phyloP scores from a whole-genome alignment of 805 yeast species.

The Wickerhamiella australiensis region DNA sequence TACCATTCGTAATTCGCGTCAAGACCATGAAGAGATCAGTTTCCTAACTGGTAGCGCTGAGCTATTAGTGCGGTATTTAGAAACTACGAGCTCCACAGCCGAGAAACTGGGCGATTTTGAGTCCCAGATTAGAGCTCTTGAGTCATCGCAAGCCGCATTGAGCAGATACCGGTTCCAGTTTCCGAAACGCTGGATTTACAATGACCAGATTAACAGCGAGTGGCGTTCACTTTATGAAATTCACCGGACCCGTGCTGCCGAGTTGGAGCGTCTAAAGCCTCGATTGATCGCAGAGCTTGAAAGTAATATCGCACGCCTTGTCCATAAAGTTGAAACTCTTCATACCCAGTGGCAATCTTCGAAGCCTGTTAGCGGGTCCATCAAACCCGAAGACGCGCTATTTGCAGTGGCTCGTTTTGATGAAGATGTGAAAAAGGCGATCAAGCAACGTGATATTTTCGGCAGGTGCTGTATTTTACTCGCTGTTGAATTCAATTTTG shows the following conservation, averaged over 20 bases:
- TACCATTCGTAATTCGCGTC: constrained; percentile 29
- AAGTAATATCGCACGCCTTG: constrained; percentile 32
- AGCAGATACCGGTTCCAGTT: constrained; percentile 37
- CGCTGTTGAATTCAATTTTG: constrained; percentile 26
- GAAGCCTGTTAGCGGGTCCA: constrained; percentile 25
- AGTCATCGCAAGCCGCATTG: constrained; percentile 34
- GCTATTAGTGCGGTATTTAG: constrained; percentile 1
- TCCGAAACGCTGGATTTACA: constrained; percentile 44
- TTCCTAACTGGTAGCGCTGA: constrained; percentile 8
- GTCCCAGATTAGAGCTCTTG: not conserved
- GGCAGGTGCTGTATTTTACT: constrained; percentile 29
- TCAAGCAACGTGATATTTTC: constrained; percentile 20
- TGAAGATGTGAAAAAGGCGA: constrained; percentile 15
- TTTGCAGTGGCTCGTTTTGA: constrained; percentile 24
- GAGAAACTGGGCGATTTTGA: not conserved
- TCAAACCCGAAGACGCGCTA: constrained; percentile 23
- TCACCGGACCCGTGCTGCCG: constrained; percentile 27
- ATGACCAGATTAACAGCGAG: constrained; percentile 51
- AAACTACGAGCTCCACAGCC: not conserved
- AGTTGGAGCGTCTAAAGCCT: constrained; percentile 27
- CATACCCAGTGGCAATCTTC: constrained; percentile 37
- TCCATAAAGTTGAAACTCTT: constrained; percentile 27
- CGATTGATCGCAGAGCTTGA: constrained; percentile 11
- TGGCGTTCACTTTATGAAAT: constrained; percentile 34
- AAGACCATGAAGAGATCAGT: constrained; percentile 28